Conservation (phyloP, 2,329 filamentous ascomycete species). For the Hortaea werneckii region DNA sequence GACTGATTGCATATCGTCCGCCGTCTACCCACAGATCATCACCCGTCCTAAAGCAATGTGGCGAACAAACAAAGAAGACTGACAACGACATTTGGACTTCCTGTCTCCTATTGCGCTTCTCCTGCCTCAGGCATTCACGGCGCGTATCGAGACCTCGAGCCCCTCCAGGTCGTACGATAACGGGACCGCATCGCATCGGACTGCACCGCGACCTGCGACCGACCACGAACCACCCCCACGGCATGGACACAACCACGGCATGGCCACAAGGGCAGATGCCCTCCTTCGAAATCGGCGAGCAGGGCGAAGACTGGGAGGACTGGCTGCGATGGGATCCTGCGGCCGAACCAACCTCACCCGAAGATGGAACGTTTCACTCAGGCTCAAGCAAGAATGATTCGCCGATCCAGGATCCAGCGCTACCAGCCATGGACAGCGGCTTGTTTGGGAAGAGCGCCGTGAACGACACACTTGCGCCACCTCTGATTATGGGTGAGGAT, state of each 20-base stretch:
- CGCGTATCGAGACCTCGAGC: no score
- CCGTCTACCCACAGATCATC: no score
- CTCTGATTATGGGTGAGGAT: slow-evolving; percentile 25
- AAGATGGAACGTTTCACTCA: slow-evolving; percentile 21
- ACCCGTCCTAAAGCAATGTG: no score
- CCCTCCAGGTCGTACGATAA: no score
- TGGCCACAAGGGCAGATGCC: not conserved
- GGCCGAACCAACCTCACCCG: slow-evolving; percentile 24
- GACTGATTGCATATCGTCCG: no score
- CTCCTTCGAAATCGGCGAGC: not conserved
- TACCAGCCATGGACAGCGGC: slow-evolving; percentile 11
- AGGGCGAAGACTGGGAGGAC: slow-evolving; percentile 33
- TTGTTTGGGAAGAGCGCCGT: slow-evolving; percentile 11
- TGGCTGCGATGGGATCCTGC: slow-evolving; percentile 40
- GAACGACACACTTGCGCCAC: slow-evolving; percentile 20
- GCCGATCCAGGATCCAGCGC: slow-evolving; percentile 22
- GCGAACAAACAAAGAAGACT: no score
- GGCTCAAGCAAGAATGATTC: slow-evolving; percentile 27
- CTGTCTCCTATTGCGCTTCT: no score
- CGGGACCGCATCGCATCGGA: no score
- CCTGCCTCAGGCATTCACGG: no score
- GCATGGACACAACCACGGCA: not conserved
- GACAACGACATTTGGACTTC: no score
- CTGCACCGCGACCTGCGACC: no score
- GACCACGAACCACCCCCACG: not conserved